phyloP scores from a whole-genome alignment of 2,329 filamentous ascomycete genomes.

The Tolypocladium cylindrosporum region DNA sequence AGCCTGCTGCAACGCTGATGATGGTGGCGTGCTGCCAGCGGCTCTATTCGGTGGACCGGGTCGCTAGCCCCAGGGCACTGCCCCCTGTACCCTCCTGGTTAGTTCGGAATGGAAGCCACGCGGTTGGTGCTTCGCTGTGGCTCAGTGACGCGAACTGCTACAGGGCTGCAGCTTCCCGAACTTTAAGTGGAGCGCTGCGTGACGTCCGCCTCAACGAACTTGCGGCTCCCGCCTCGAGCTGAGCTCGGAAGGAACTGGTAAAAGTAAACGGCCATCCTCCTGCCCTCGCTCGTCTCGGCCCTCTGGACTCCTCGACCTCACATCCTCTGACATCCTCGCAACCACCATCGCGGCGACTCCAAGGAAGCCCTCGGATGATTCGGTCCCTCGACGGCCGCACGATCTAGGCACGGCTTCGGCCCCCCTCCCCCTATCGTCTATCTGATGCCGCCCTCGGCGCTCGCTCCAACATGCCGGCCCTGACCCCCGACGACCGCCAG shows the following conservation, averaged over 20 bases:
- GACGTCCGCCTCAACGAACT: not conserved
- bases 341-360: not conserved
- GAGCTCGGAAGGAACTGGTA: not conserved
- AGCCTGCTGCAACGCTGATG: too few species aligned
- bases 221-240: not conserved
- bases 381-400: not conserved
- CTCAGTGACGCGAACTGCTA: not conserved
- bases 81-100: not conserved
- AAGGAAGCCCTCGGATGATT: not conserved
- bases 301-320: not conserved
- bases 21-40: not conserved
- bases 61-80: not conserved
- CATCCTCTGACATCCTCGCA: not conserved
- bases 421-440: not conserved
- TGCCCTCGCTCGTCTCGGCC: not conserved
- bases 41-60: not conserved
- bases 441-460: not conserved
- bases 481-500: slow-evolving; percentile 27
- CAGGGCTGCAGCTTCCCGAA: not conserved
- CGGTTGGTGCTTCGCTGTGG: not conserved
- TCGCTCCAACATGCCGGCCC: slow-evolving; percentile 15
- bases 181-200: not conserved
- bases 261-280: not conserved
- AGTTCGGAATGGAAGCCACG: not conserved
- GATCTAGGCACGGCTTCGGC: not conserved